Evolutionary conservation across 2,329 filamentous ascomycete species (phyloP).

Genomic region (Colletotrichum sojae): DNA sequence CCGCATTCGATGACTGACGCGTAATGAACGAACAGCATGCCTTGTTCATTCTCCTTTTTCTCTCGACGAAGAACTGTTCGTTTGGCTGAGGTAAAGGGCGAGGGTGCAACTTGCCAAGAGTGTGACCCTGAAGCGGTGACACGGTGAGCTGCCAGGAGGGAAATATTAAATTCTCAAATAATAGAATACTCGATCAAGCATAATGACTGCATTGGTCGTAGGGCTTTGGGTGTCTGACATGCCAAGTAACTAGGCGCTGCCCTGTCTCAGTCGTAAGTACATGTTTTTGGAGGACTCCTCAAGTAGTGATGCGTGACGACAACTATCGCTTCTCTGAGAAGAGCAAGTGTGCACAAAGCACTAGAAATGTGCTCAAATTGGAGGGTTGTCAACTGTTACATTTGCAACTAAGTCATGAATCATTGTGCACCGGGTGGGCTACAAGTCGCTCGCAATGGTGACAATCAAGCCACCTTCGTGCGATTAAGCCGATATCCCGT

Average conservation of each 20-base stretch:
- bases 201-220: too few species aligned
- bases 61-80: neutral
- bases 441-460: neutral
- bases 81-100: neutral
- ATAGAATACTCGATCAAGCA: neutral
- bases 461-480: too few species aligned
- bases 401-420: constrained; percentile 8
- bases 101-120: constrained; percentile 5
- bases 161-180: neutral
- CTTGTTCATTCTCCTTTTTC: neutral
- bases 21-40: neutral
- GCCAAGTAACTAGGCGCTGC: neutral
- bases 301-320: neutral
- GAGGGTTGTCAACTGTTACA: neutral
- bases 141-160: neutral
- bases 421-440: neutral
- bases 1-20: neutral
- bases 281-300: neutral
- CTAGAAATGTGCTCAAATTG: neutral
- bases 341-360: neutral
- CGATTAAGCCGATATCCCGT: too few species aligned
- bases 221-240: neutral
- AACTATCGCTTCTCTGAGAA: neutral
- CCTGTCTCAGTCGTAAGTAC: neutral
- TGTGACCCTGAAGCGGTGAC: neutral